A percentile compares a stretch with the other conserved stretches of the same genome.
These are phyloP conservation scores for Talaromyces islandicus DNA, from an alignment of 2,329 filamentous ascomycete genomes.

Conservation along the genomic window DNA sequence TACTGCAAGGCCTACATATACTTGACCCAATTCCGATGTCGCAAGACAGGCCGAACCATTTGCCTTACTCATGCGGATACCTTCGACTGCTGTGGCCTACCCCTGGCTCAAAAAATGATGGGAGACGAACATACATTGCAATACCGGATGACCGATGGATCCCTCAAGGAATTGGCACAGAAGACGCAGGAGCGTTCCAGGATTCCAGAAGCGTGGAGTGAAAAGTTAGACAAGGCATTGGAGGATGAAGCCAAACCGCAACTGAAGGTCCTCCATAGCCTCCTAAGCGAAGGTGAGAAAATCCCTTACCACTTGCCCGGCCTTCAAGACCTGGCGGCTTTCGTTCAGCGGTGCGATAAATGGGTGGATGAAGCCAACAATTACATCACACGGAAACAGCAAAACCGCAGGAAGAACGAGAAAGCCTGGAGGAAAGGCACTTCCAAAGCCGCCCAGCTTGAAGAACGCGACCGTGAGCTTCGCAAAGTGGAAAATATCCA, in stretches of 20 bases:
- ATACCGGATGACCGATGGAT: conserved; percentile 70
- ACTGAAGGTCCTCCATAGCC: conserved; percentile 74
- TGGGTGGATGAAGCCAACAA: conserved; percentile 97
- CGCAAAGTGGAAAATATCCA: conserved; percentile 86
- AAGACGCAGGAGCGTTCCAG: conserved; percentile 82
- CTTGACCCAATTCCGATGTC: conserved; percentile 82
- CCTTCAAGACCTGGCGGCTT: conserved; percentile 73
- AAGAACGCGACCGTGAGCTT: conserved; percentile 76
- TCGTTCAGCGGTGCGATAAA: conserved; percentile 93
- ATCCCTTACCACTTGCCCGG: conserved; percentile 86
- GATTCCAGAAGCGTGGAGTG: conserved; percentile 81
- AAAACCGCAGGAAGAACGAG: conserved; percentile 92
- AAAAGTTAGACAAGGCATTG: conserved; percentile 79
- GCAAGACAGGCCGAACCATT: conserved; percentile 71
- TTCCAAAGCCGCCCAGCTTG: conserved; percentile 69
- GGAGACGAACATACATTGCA: conserved; percentile 68
- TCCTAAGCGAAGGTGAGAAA: conserved; percentile 90
- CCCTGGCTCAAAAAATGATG: conserved; percentile 60
- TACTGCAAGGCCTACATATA: conserved; percentile 92
- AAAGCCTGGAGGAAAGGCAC: conserved; percentile 72
- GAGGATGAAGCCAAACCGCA: conserved; percentile 79
- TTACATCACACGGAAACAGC: conserved; percentile 95
- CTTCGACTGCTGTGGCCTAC: conserved; percentile 70
- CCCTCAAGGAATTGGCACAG: conserved; percentile 59
- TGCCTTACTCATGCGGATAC: conserved; percentile 77